Conservation (phyloP, 1,284 basidiomycete species). For the Tilletiaria anomala region DNA sequence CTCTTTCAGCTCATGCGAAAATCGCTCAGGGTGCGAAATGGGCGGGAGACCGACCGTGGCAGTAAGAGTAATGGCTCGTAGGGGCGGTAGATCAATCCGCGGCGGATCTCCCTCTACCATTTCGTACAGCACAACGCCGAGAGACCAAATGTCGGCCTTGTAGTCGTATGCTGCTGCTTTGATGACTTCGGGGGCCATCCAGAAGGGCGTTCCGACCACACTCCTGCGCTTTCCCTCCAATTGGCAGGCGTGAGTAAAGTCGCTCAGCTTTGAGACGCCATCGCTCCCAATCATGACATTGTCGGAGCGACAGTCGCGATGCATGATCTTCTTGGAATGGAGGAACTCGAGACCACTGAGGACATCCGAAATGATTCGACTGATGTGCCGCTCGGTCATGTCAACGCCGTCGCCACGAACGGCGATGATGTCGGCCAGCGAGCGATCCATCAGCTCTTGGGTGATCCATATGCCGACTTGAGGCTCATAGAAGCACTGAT, state of each 20-base stretch:
- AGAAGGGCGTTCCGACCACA: background rate
- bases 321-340: constrained; percentile 14
- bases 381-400: constrained; percentile 22
- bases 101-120: background rate
- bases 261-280: constrained; percentile 23
- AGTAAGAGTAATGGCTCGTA: background rate
- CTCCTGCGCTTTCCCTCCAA: constrained; percentile 4
- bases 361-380: constrained; percentile 17
- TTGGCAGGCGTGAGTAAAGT: constrained; percentile 26
- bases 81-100: background rate
- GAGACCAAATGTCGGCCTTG: background rate
- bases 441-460: too few species aligned
- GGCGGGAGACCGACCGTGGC: background rate
- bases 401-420: too few species aligned
- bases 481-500: too few species aligned
- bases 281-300: constrained; percentile 19
- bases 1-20: background rate
- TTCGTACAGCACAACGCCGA: background rate
- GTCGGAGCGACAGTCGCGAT: constrained; percentile 25
- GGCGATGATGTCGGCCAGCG: too few species aligned
- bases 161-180: background rate
- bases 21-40: background rate
- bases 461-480: too few species aligned
- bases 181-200: background rate
- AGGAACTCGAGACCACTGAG: constrained; percentile 16